Evolutionary conservation across 2,329 filamentous ascomycete species (phyloP), one percentile per base, ranked within the genome.

Genomic region (Pseudocercospora eumusae): DNA sequence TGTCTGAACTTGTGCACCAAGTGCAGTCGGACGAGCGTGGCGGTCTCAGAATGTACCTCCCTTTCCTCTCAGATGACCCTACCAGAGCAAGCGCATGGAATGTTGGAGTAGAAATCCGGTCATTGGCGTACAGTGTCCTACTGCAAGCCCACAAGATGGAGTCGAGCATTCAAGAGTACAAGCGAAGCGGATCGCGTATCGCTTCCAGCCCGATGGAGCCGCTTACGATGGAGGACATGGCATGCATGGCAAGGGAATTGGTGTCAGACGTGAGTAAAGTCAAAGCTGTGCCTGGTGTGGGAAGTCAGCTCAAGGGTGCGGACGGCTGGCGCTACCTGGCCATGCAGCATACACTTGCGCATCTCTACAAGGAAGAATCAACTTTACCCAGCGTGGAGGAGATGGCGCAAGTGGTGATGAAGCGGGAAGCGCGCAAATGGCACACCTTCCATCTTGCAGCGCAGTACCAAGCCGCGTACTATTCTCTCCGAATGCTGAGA

Each of bases 1-100:
- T 67, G 0, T 64, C 66, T 4, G 84, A 86, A 69, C 70, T 83
- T 28, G 75, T 81, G 49, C 76, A 80, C 62, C 79, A 84, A 65
- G 77, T 78, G 61, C 69, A 65, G 50, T 69, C 5, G 66, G 68
- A 50, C 40, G 67, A 4, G 44, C 57, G 60, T 1, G 64, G 74
- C 2, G 61, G 66, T 0, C 69, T 76, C 11, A 75, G 81, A 44
- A 80, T 91, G 11, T 93, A 88, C 71, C 79, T 92, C 0, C 87
- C 88, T 0, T 80, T 88, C 21, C 73, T 92, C 0, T 76, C 86
- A 11, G 80, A 82, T 59, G 79, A 82, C 60, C 73, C 78, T 0
- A 70, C 72, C 11, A 72, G 75, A 56, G 73, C 75, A 40, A 77
- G 79, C 1, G 78, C 79, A 5, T 82, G 79, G 79, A 71, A 70